These are phyloP conservation scores for Globisporangium echinulatum DNA, from an alignment of 352 stramenopile genomes.

Conservation along the genomic window DNA sequence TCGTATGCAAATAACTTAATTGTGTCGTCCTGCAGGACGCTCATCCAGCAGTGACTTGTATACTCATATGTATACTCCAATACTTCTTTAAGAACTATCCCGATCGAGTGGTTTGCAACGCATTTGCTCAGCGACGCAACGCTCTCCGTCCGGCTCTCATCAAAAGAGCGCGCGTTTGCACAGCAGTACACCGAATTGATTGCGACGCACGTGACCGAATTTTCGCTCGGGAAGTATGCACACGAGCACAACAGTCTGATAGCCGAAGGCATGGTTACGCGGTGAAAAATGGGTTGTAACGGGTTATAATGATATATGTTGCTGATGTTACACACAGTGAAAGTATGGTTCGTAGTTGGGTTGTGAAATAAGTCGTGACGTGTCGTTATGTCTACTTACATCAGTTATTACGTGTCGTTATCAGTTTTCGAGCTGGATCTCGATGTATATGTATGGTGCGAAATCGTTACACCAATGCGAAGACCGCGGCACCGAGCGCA, in stretches of 20 bases:
- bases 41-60: too few species aligned
- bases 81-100: too few species aligned
- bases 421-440: slow-evolving; percentile 66
- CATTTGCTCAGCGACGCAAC: slow-evolving; percentile 45
- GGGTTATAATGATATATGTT: too few species aligned
- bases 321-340: too few species aligned
- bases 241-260: slow-evolving; percentile 52
- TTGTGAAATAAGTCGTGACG: neutral
- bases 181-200: slow-evolving; percentile 64
- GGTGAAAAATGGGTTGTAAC: neutral
- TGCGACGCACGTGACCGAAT: slow-evolving; percentile 67
- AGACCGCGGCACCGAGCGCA: slow-evolving; percentile 57
- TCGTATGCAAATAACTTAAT: too few species aligned
- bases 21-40: too few species aligned
- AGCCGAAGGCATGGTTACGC: slow-evolving; percentile 57
- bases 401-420: neutral
- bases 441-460: slow-evolving; percentile 77
- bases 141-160: slow-evolving; percentile 50
- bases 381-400: neutral
- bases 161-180: slow-evolving; percentile 69
- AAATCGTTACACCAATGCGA: slow-evolving; percentile 62
- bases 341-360: too few species aligned
- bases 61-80: too few species aligned
- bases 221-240: slow-evolving; percentile 57
- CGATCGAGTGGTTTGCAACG: slow-evolving; percentile 75